Base-by-base conservation (phyloP, 176 grass and related monocot genomes). In the Leersia perrieri region DNA sequence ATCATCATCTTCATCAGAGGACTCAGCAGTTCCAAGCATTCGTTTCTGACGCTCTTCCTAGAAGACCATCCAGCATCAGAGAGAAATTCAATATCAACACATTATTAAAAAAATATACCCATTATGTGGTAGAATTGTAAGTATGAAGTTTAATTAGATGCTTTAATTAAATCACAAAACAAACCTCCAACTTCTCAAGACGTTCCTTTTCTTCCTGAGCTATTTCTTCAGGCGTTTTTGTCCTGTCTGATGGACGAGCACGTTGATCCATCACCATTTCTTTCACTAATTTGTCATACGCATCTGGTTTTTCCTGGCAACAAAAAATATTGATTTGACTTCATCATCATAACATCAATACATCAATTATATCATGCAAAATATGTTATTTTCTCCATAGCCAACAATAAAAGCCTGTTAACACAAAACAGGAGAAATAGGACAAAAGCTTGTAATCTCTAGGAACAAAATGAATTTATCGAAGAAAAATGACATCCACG, bases 211-310 rank as follows among this genome's bases (percentile, higher is more conserved):
- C 95, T 80, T 98, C 92, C 69, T 92, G 85, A 12, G 90, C 92
- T 83, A 98, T 91, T 89, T 95, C 92, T 89, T 98, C 92, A 73
- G 95, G 90, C 15, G 95, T 98, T 86, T 94, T 98, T 78, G 83
- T 93, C 77, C 88, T 83, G 75, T 95, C 92, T 53, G 92, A 98
- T 26, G 95, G 87, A 4, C 88, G 88, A 81, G 92, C 95, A 70
- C 92, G 88, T 70, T 79, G 84, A 63, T 98, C 95, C 86, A 92
- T 89, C 22, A 90, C 90, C 83, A 95, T 92, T 63, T 94, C 92
- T 89, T 91, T 98, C 30, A 98, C 92, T 77, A 98, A 71, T 90
- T 98, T 94, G 63, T 93, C 95, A 73, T 94, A 95, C 49, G 88
- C 65, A 51, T 94, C 90, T 60, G 92, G 74, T 66, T 88, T 85